Evolutionary conservation across 2,329 filamentous ascomycete genomes (phyloP), one percentile per base, ranked within the genome.

Genomic region (Fusarium sp.): DNA sequence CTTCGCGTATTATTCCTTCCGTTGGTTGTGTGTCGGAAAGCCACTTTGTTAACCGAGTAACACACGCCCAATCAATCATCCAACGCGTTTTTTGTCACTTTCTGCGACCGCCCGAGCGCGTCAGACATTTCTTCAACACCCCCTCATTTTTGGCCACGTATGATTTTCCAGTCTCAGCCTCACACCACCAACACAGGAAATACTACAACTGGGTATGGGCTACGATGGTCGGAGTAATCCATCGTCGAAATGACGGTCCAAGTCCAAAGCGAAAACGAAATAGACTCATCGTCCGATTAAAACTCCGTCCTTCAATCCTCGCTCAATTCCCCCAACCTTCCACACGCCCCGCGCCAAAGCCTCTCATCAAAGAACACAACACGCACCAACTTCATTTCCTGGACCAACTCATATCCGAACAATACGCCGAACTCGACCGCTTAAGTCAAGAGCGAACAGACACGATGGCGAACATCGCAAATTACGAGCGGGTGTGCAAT

Each of bases 11-110:
- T 53, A 29, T 53, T 41, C 27, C 49, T 20, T 27, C 34, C 13
- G 24, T 27, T 22, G 9, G 25, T 22, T 53, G 14, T 51, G 8
- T 14, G 13, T 42, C 9, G 16, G 37, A 24, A 20, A 53, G 49
- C 49, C 49, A 42, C 49, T 16, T 42, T 53, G 49, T 53, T 53
- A 53, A 53, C 49, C 49, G 49, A 53, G 49, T 53, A 53, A 53
- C 49, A 41, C 34, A 53, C 49, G 32, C 18, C 34, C 34, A 37
- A 37, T 37, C 49, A 53, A 53, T 42, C 12, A 37, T 53, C 18
- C n/a, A 40, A 53, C 49, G 49, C 49, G 49, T 53, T 42, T 53
- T 27, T 25, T 27, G 24, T 24, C 27, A 27, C 13, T 16, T 53
- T 34, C 49, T 32, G 47, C 47, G 20, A n/a, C 25, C 18, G 25